Percentiles rank a stretch among this genome's conserved stretches.
Conservation (phyloP, 805 yeast genomes). For the Isabelozyma pseudorhagii region DNA sequence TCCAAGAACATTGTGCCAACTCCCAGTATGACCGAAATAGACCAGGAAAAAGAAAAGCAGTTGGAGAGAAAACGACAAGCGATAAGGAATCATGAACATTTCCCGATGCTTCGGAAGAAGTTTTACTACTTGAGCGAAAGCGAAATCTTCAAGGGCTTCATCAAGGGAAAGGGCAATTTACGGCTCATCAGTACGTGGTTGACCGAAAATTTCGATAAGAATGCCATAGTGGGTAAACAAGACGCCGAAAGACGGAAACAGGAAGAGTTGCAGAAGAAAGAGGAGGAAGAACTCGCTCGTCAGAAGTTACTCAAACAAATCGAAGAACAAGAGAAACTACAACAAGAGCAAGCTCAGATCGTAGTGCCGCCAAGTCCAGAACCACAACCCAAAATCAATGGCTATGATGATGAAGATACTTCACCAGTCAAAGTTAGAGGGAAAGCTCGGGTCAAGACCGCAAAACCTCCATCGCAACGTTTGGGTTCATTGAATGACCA, state of each 20-base stretch:
- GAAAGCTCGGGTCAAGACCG: conserved; percentile 25
- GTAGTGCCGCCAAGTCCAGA: neutral
- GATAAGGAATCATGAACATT: conserved; percentile 36
- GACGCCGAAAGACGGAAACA: conserved; percentile 10
- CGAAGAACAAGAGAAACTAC: neutral
- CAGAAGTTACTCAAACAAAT: conserved; percentile 2
- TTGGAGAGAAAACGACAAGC: conserved; percentile 35
- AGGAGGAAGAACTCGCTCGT: conserved; percentile 6
- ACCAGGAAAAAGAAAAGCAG: conserved; percentile 19
- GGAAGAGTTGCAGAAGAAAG: conserved; percentile 8
- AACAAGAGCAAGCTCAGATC: neutral
- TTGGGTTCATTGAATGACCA: conserved; percentile 2
- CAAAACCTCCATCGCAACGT: conserved; percentile 16
- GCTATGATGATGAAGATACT: conserved; percentile 30
- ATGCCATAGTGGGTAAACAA: conserved; percentile 16
- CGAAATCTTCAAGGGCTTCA: conserved; percentile 40
- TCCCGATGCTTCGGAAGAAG: conserved; percentile 31
- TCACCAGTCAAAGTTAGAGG: conserved; percentile 35
- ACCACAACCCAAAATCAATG: neutral
- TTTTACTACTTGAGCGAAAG: conserved; percentile 39
- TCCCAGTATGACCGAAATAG: conserved; percentile 8
- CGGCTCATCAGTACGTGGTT: conserved; percentile 39
- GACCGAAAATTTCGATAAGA: conserved; percentile 29
- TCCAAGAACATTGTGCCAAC: conserved; percentile 7
- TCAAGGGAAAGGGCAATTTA: conserved; percentile 40